A percentile compares a stretch with the other conserved stretches of the same genome.
Conservation (phyloP, 371 early-diverging fungal species). For the Mortierella sp. region DNA sequence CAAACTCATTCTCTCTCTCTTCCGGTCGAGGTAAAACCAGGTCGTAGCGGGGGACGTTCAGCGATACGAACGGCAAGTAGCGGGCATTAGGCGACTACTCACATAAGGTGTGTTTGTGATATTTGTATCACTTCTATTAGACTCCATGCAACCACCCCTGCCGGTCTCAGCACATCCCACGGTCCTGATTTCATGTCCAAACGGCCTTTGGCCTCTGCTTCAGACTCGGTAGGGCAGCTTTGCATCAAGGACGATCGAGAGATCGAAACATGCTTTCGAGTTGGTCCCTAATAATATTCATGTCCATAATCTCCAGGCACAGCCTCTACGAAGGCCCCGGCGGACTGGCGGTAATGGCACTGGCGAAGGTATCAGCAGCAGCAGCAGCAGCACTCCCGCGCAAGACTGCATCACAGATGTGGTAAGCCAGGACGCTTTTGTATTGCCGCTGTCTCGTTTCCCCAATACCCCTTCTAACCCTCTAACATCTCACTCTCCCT, state of each 20-base stretch:
- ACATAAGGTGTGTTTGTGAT: neutral
- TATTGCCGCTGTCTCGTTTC: conserved; percentile 3
- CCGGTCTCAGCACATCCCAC: too few relatives aligned
- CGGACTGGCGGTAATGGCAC: conserved; percentile 5
- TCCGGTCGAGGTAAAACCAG: too few relatives aligned
- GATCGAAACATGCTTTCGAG: neutral
- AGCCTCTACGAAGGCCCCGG: conserved; percentile 1
- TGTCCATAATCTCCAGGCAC: conserved; percentile 11
- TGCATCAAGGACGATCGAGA: conserved; percentile 6
- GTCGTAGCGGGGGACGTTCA: neutral
- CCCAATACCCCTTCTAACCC: conserved; percentile 5
- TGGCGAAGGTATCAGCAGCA: neutral
- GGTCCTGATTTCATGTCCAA: too few relatives aligned
- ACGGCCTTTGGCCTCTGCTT: conserved; percentile 17
- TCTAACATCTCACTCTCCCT: conserved; percentile 1
- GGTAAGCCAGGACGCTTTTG: conserved; percentile 9
- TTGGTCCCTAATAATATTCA: conserved; percentile 6
- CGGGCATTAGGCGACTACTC: conserved; percentile 3
- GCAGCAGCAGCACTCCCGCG: neutral
- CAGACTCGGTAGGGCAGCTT: conserved; percentile 17
- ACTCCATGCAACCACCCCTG: too few relatives aligned
- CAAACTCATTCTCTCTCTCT: neutral
- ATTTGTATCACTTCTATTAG: conserved; percentile 6
- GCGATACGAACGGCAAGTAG: conserved; percentile 5
- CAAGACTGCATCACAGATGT: conserved; percentile 8